phyloP scores from a whole-genome alignment of 345 rosid species.

The Psidium friedrichsthalianum region DNA sequence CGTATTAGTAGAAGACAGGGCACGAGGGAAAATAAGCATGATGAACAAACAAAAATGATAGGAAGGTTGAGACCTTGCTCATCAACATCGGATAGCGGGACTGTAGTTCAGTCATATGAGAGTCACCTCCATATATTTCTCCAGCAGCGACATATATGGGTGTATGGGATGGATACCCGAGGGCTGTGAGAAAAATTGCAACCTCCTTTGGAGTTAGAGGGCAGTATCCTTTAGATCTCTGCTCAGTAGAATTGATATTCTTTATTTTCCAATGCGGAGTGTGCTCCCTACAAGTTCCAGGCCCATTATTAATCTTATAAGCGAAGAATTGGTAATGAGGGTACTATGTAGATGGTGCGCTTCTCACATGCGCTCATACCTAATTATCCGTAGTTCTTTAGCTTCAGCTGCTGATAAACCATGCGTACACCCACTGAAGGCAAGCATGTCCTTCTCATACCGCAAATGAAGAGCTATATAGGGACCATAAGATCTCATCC shows the following conservation, averaged over 20 bases:
- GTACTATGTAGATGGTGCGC: not conserved
- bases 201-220: slow-evolving; percentile 28
- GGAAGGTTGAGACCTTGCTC: slow-evolving; percentile 1
- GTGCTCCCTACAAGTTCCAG: slow-evolving; percentile 8
- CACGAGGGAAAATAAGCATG: not conserved
- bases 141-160: slow-evolving; percentile 26
- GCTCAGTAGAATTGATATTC: slow-evolving; percentile 10
- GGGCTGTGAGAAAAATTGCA: slow-evolving; percentile 14
- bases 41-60: not conserved
- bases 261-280: slow-evolving; percentile 20
- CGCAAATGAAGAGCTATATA: slow-evolving; percentile 20
- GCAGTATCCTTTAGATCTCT: slow-evolving; percentile 16
- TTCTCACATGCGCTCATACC: not conserved
- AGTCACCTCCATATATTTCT: slow-evolving; percentile 19
- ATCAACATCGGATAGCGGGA: slow-evolving; percentile 15
- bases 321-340: not conserved
- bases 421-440: slow-evolving; percentile 19
- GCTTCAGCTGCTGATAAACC: slow-evolving; percentile 11
- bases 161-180: slow-evolving; percentile 13
- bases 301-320: slow-evolving; percentile 12
- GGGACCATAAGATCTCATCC: slow-evolving; percentile 9
- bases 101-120: slow-evolving; percentile 6
- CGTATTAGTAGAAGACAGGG: not conserved
- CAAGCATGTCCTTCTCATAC: slow-evolving; percentile 22
- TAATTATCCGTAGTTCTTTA: slow-evolving; percentile 8